phyloP scores from a whole-genome alignment of 768 basidiomycete genomes.

The Boletus pseudopeckii region DNA sequence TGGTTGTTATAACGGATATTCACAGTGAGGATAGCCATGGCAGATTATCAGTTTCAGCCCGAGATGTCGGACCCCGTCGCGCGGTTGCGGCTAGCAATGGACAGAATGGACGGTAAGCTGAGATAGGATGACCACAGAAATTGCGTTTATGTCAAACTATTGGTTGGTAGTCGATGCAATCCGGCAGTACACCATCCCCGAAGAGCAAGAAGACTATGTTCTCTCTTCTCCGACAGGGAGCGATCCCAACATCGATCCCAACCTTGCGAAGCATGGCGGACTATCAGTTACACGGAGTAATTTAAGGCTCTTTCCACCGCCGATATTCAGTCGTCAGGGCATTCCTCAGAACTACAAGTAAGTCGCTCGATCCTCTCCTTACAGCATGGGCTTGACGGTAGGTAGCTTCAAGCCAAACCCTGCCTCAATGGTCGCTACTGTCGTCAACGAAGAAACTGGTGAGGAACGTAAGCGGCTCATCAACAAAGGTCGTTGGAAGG shows the following conservation, averaged over 20 bases:
- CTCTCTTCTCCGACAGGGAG: conserved; percentile 27
- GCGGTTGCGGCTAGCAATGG: conserved; percentile 69
- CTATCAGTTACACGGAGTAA: conserved; percentile 43
- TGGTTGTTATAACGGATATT: neutral
- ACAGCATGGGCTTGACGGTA: neutral
- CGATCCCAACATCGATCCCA: conserved; percentile 54
- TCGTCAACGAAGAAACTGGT: conserved; percentile 71
- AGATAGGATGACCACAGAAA: neutral
- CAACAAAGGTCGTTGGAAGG: conserved; percentile 84
- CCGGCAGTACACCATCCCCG: conserved; percentile 62
- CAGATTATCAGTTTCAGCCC: conserved; percentile 88
- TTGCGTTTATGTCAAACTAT: neutral
- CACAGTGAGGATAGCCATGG: conserved; percentile 65
- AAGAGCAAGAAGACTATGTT: conserved; percentile 63
- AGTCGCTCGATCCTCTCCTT: conserved; percentile 12
- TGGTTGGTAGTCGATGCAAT: conserved; percentile 63
- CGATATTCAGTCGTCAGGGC: conserved; percentile 79
- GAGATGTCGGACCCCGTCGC: conserved; percentile 66
- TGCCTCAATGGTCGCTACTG: conserved; percentile 65
- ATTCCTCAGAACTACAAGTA: conserved; percentile 83
- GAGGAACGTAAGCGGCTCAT: conserved; percentile 81
- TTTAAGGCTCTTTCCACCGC: conserved; percentile 80
- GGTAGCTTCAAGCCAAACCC: conserved; percentile 74
- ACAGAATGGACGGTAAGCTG: conserved; percentile 75
- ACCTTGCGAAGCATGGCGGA: conserved; percentile 25